Percentiles rank a stretch among this genome's conserved stretches.
Evolutionary conservation across 305 asterid species (phyloP).

Genomic region (Solanum hybrid): DNA sequence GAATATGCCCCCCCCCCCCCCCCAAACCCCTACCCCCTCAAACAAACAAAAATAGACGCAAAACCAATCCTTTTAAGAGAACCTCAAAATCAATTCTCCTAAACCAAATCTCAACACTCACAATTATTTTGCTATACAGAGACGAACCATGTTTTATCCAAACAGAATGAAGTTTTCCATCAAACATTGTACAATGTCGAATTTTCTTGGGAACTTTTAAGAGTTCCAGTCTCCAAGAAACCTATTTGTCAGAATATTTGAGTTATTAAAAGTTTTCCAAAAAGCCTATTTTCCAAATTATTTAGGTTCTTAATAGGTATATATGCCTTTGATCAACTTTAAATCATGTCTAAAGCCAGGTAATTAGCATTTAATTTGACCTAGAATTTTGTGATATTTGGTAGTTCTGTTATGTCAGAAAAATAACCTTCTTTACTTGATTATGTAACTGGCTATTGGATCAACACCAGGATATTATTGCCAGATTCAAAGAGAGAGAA

Average conservation of each 20-base stretch:
- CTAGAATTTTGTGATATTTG: not conserved
- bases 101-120: not conserved
- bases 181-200: not conserved
- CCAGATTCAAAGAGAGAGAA: conserved; percentile 82
- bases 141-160: not conserved
- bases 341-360: not conserved
- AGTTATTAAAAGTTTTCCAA: not conserved
- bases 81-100: not conserved
- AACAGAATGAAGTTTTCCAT: not conserved
- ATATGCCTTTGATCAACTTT: not conserved
- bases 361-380: not conserved
- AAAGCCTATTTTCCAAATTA: not conserved
- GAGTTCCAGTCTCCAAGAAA: not conserved
- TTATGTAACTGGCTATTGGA: conserved; percentile 8
- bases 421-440: not conserved
- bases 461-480: conserved; percentile 71
- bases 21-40: not conserved
- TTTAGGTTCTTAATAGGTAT: not conserved
- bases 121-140: not conserved
- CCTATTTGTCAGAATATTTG: not conserved
- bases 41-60: not conserved
- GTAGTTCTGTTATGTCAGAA: not conserved
- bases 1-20: not conserved
- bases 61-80: not conserved
- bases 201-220: not conserved